phyloP scores from a whole-genome alignment of 1,284 basidiomycete species.

The Fomitopsis betulina region DNA sequence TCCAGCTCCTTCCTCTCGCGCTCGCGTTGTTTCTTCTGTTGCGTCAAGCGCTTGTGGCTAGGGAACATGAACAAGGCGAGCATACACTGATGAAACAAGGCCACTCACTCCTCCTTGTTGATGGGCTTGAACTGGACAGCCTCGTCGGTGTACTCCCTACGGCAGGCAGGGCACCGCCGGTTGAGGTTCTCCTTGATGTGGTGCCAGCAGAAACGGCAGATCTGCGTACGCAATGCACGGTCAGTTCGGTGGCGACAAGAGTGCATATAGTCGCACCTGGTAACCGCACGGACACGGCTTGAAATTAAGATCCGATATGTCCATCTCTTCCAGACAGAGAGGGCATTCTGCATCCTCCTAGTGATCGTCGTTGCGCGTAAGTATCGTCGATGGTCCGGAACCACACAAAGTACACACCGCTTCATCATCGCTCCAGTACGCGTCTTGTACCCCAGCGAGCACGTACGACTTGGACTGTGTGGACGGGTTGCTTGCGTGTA shows the following conservation, averaged over 20 bases:
- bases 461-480: slow-evolving; percentile 81
- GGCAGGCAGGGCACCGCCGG: slow-evolving; percentile 95
- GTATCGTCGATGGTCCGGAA: slow-evolving; percentile 5
- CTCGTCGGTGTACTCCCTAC: slow-evolving; percentile 91
- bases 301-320: slow-evolving; percentile 98
- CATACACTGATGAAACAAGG: background rate
- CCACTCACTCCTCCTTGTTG: slow-evolving; percentile 88
- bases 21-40: slow-evolving; percentile 92
- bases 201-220: slow-evolving; percentile 99
- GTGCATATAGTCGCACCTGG: slow-evolving; percentile 56
- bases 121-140: slow-evolving; percentile 95
- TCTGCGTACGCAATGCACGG: slow-evolving; percentile 44
- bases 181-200: slow-evolving; percentile 97
- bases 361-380: slow-evolving; percentile 9
- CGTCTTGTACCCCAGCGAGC: slow-evolving; percentile 89
- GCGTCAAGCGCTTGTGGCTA: slow-evolving; percentile 92
- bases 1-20: slow-evolving; percentile 97
- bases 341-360: slow-evolving; percentile 98
- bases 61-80: background rate
- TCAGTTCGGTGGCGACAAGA: background rate
- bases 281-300: slow-evolving; percentile 99
- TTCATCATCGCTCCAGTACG: slow-evolving; percentile 98
- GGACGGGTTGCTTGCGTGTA: slow-evolving; percentile 62
- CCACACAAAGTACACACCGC: slow-evolving; percentile 19
- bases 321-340: slow-evolving; percentile 98